Evolutionary conservation across 768 basidiomycete genomes (phyloP), one percentile per base, ranked within the genome.

Genomic region (Boletus rubropictus): DNA sequence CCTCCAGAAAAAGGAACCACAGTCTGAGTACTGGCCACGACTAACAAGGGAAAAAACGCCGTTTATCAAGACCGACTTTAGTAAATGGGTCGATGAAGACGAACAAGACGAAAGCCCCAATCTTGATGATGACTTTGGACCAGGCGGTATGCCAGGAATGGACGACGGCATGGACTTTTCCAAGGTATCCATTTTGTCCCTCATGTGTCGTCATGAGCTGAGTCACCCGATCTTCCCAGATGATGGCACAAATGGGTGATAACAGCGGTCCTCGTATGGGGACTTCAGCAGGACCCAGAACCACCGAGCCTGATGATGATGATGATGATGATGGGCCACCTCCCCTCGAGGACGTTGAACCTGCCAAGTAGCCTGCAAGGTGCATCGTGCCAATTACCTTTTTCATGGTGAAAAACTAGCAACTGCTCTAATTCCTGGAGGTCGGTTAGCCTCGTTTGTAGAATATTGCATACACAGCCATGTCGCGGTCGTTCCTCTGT

Each of bases 1-100:
- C 39, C 73, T 98, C 46, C 83, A 82, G 66, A 98, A 98, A 71
- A 90, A 91, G 66, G 81, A 82, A 47, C 59, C 64, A 25, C 69
- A 83, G 61, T 63, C 70, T 12, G 95, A 92, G 56, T 98, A 78
- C 69, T 98, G 95, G 95, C 89, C 90, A 21, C 80, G 94, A 48
- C 73, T 98, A 42, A 92, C 89, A 39, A 92, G 95, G 68, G 87
- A 88, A 50, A 94, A 79, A 69, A 81, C 76, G 42, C 72, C 82
- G 48, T 94, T 80, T 70, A 72, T 97, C 68, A 97, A 96, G 78
- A 96, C 92, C 37, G 90, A 97, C 68, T 97, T 97, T 66, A 74
- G 74, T 55, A 95, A 89, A 72, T 97, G 93, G 93, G 86, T 87
- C 34, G 94, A 97, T 61, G 94, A 97, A 72, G 95, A 97, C 63